phyloP scores from a whole-genome alignment of 169 alveolate genomes.

The Theileria luwenshuni region DNA sequence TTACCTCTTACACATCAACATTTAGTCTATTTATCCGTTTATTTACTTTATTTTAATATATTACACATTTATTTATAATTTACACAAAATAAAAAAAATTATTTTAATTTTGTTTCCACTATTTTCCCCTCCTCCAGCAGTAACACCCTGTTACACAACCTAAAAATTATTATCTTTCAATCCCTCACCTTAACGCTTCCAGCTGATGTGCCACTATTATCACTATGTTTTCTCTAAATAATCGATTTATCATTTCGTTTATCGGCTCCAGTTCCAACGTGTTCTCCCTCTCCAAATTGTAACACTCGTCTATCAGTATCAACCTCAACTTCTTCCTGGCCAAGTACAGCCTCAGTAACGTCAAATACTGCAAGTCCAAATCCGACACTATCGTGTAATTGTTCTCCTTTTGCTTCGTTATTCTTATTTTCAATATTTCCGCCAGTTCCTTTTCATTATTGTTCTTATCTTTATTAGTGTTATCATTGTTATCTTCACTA shows the following conservation, averaged over 20 bases:
- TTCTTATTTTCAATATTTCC: not conserved
- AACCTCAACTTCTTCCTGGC: conserved; percentile 49
- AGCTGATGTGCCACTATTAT: conserved; percentile 65
- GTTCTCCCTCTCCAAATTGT: conserved; percentile 16
- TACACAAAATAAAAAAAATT: conserved; percentile 1
- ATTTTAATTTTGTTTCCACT: conserved; percentile 16
- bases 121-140: conserved; percentile 54
- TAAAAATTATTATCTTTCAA: conserved; percentile 1
- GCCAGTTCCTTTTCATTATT: not conserved
- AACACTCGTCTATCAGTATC: conserved; percentile 63
- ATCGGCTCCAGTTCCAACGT: conserved; percentile 34
- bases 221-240: conserved; percentile 41
- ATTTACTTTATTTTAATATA: not conserved
- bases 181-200: conserved; percentile 51
- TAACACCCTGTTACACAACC: conserved; percentile 58
- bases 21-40: too few species aligned
- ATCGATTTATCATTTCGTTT: conserved; percentile 38
- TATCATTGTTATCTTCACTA: not conserved
- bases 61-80: not conserved
- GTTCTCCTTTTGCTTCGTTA: conserved; percentile 20
- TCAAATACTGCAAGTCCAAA: conserved; percentile 60
- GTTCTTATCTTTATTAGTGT: not conserved
- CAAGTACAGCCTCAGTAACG: conserved; percentile 48
- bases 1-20: not conserved
- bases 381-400: conserved; percentile 38